Base-by-base conservation (phyloP, 768 basidiomycete species). In the Pleurotus tuoliensis region DNA sequence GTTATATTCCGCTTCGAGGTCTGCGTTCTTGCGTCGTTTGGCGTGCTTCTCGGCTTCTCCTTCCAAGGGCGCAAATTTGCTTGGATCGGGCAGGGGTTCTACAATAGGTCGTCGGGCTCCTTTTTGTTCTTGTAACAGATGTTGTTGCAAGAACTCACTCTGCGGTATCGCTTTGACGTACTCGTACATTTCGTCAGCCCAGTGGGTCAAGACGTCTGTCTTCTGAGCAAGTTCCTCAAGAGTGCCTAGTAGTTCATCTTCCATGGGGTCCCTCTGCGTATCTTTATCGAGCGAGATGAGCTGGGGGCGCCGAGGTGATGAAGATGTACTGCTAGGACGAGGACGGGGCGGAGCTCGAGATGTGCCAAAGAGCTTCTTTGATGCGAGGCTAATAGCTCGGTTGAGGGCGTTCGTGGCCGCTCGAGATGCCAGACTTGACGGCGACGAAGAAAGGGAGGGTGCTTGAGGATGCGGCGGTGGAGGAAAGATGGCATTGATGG, bases 201-300 rank as follows among this genome's bases (percentile, higher is more conserved):
- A 96, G 59, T 90, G 88, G 56, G 90, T 90, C 57, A 98, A 73
- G 52, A 95, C 94, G 58, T 91, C 87, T 34, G 96, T 96, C 80
- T 98, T 99, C 78, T 97, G 92, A 34, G 95, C 96, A 3, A 95
- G 75, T 60, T 95, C 90, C 66, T 98, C 96, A 43, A 98, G 74
- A 16, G 73, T 69, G 2, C 77, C 82, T n/a, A 97, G 73, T n/a
- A 97, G 70, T 58, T 84, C 83, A 58, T 96, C 92, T 62, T 97
- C 94, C 62, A 89, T 73, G 1, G 87, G 87, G 63, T 90, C 87
- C 16, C 80, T 70, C 59, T 76, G 74, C 4, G 66, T 73, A 46
- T 77, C 77, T 4, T 71, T 73, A 48, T 76, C 80, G 50, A 75
- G 59, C 9, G 77, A 64, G 40, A 87, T 74, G 25, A 86, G 76